phyloP scores from a whole-genome alignment of 2,329 filamentous ascomycete species.

The Ascochyta clinopodiicola region DNA sequence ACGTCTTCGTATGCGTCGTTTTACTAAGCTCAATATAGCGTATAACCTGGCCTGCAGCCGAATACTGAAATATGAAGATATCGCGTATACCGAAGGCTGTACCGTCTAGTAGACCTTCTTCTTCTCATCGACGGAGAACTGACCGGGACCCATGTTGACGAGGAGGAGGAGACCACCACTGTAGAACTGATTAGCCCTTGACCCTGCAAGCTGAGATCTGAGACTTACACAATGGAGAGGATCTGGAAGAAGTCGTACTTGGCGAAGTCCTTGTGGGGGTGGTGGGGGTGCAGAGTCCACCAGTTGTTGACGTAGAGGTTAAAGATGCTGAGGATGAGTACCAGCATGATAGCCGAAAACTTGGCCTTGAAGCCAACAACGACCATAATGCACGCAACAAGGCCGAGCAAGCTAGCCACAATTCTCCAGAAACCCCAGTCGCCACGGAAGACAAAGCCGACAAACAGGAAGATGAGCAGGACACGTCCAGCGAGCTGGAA shows the following conservation, averaged over 20 bases:
- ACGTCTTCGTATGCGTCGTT: slow-evolving; percentile 17
- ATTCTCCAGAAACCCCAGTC: slow-evolving; percentile 91
- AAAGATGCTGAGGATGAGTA: slow-evolving; percentile 94
- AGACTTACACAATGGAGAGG: slow-evolving; percentile 85
- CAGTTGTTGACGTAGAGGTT: slow-evolving; percentile 99
- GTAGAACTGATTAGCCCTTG: slow-evolving; percentile 26
- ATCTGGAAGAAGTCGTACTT: slow-evolving; percentile 99
- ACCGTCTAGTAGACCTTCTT: slow-evolving; percentile 92
- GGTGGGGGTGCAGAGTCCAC: slow-evolving; percentile 98
- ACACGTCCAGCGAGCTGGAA: slow-evolving; percentile 97
- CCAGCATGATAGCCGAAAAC: slow-evolving; percentile 94
- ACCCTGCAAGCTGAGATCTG: neutral
- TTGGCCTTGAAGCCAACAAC: slow-evolving; percentile 99
- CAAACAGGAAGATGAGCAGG: slow-evolving; percentile 94
- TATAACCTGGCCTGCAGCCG: slow-evolving; percentile 14
- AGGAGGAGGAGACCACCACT: slow-evolving; percentile 90
- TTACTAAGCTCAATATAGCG: slow-evolving; percentile 18
- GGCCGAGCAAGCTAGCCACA: slow-evolving; percentile 80
- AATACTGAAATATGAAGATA: slow-evolving; percentile 17
- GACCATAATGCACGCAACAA: slow-evolving; percentile 96
- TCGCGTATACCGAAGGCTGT: neutral
- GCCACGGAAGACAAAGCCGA: slow-evolving; percentile 95
- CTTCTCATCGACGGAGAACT: slow-evolving; percentile 99
- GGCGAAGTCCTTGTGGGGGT: slow-evolving; percentile 99
- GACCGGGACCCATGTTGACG: slow-evolving; percentile 97